Base-by-base conservation (phyloP, 2,329 filamentous ascomycete genomes). In the Aspergillus neotritici region DNA sequence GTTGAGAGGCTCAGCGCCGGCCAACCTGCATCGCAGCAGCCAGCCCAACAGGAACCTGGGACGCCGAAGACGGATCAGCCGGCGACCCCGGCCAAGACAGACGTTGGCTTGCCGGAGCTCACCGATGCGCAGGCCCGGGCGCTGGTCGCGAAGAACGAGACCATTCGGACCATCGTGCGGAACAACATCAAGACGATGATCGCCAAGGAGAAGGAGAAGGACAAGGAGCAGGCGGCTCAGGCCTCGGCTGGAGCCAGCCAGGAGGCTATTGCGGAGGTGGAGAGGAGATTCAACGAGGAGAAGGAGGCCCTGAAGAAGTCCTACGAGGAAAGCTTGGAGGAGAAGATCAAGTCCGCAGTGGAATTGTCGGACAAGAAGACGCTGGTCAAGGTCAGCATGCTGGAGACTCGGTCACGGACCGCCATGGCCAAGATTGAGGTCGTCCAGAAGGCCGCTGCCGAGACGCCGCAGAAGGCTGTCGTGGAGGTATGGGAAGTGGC, bases 401-500 rank as follows among this genome's bases (percentile, higher is more conserved):
- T 82, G 5, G 84, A 91, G 53, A 86, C 83, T 54, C 81, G 83
- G 60, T 69, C 76, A 36, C 79, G 77, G 49, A 69, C 71, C 7
- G 79, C 82, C 0, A 75, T 75, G 39, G 86, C 84, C 4, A 94
- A 93, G 69, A 69, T 94, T 28, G 77, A 79, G 1, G 80, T 93
- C 1, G 86, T 97, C 3, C 79, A 89, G 58, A 86, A 81, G 36
- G 90, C 91, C 10, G 88, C 85, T 0, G 77, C 76, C n/a, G 85
- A 94, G 37, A 96, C 90, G 1, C 91, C 91, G 0, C 76, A 91
- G 56, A 83, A 82, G 61, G 80, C 89, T 0, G 88, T 97, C 4
- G 79, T 73, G 8, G 89, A 96, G 65, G 90, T 96, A 0, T 96
- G 87, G 86, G 82, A 84, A 50, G 71, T 86, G 41, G 89, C 85